Conservation (phyloP, 441 rosid genomes). For the Biscutella laevigata region DNA sequence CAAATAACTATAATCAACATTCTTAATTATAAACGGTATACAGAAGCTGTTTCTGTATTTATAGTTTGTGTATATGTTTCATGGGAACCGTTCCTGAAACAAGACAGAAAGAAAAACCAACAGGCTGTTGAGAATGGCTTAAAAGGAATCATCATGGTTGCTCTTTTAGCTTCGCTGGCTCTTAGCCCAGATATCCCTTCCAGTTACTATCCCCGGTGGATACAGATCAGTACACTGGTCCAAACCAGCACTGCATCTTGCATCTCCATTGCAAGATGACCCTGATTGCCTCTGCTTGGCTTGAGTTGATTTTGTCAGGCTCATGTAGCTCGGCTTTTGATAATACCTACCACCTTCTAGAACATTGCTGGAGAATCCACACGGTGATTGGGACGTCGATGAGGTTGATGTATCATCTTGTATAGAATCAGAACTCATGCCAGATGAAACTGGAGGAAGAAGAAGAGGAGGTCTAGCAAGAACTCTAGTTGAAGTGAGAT, state of each 20-base stretch:
- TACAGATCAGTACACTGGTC: constrained; percentile 29
- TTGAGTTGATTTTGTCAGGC: constrained; percentile 69
- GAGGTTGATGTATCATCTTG: constrained; percentile 47
- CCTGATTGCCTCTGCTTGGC: constrained; percentile 51
- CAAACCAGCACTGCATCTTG: constrained; percentile 19
- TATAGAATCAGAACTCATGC: constrained; percentile 65
- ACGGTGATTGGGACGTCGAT: constrained; percentile 51
- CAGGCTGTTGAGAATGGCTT: constrained; percentile 49
- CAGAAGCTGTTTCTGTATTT: constrained; percentile 19
- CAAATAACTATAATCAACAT: constrained; percentile 7
- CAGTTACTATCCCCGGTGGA: constrained; percentile 23
- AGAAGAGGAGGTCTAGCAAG: constrained; percentile 57
- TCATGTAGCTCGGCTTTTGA: constrained; percentile 72
- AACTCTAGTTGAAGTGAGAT: constrained; percentile 62
- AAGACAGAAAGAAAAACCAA: constrained; percentile 30
- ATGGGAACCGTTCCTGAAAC: constrained; percentile 20
- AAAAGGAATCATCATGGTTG: constrained; percentile 23
- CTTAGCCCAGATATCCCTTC: constrained; percentile 26
- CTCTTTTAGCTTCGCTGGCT: constrained; percentile 33
- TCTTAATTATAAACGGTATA: constrained; percentile 11
- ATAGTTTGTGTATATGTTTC: constrained; percentile 17
- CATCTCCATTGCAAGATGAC: constrained; percentile 21
- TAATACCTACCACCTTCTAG: constrained; percentile 35
- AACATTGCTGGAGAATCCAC: constrained; percentile 37
- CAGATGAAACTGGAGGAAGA: constrained; percentile 29